Evolutionary conservation across 148 eudicot species (phyloP), one percentile per base, ranked within the genome.

Genomic region (Dianthus caryophyllus): DNA sequence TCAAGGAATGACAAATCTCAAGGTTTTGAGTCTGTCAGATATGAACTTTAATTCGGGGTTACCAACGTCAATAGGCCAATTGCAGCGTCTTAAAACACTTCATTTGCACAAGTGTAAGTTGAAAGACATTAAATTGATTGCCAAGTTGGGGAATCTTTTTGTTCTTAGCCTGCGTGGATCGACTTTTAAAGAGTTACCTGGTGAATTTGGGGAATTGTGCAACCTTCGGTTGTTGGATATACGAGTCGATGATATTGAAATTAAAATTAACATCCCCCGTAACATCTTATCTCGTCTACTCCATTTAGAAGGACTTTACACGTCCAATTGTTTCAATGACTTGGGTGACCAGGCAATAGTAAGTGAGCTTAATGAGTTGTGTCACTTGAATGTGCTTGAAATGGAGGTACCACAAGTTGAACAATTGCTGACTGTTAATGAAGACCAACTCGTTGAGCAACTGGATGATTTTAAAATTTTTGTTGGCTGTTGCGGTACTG

Each of bases 191-290:
- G 65, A 44, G 20, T 1, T 69, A 58, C 29, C 65, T 11, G 56
- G n/a, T 21, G 65, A 29, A 46, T 29, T 59, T 9, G n/a, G n/a
- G n/a, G n/a, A n/a, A n/a, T n/a, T n/a, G n/a, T n/a, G n/a, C n/a
- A n/a, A n/a, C n/a, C n/a, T 69, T 29, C 65, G 64, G 6, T 29
- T 69, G 44, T n/a, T 69, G 65, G 65, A 69, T 47, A 26, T 69
- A 43, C 20, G n/a, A 11, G n/a, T n/a, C n/a, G n/a, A n/a, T n/a
- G n/a, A n/a, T n/a, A n/a, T n/a, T n/a, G n/a, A n/a, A n/a, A n/a
- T n/a, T n/a, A n/a, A n/a, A n/a, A n/a, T n/a, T n/a, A n/a, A n/a
- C n/a, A n/a, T n/a, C n/a, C n/a, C n/a, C n/a, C n/a, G n/a, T n/a
- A n/a, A n/a, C n/a, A n/a, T n/a, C n/a, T n/a, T n/a, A n/a, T n/a